These are phyloP conservation scores for Bryoglossum gracile DNA, from an alignment of 495 filamentous ascomycete species.

Conservation along the genomic window DNA sequence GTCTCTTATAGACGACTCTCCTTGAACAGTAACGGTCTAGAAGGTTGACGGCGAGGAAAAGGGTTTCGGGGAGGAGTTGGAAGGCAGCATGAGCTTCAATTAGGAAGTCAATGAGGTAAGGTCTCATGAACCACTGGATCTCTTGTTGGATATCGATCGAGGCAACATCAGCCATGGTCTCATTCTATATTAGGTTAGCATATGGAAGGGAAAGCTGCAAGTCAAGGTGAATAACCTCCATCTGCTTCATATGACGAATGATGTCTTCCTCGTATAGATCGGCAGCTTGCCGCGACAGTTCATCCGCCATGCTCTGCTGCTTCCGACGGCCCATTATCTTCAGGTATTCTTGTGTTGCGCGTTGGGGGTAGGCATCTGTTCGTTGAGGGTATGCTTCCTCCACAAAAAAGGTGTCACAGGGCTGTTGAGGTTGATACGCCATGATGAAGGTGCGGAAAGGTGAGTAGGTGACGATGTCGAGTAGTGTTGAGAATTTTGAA, in stretches of 20 bases:
- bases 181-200: slow-evolving; percentile 48
- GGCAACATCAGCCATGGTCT: slow-evolving; percentile 90
- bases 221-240: slow-evolving; percentile 65
- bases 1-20: slow-evolving; percentile 97
- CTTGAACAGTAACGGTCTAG: slow-evolving; percentile 96
- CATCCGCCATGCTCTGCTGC: slow-evolving; percentile 78
- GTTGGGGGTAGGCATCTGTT: slow-evolving; percentile 44
- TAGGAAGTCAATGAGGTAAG: slow-evolving; percentile 96
- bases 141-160: slow-evolving; percentile 98
- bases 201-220: slow-evolving; percentile 1
- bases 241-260: slow-evolving; percentile 84
- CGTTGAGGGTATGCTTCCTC: slow-evolving; percentile 51
- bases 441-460: slow-evolving; percentile 46
- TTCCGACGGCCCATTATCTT: slow-evolving; percentile 66
- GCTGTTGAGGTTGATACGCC: slow-evolving; percentile 62
- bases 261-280: slow-evolving; percentile 93
- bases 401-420: slow-evolving; percentile 79
- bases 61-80: slow-evolving; percentile 84
- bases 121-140: slow-evolving; percentile 99
- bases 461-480: slow-evolving; percentile 16
- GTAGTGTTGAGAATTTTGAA: slow-evolving; percentile 15
- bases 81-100: slow-evolving; percentile 96
- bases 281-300: slow-evolving; percentile 70
- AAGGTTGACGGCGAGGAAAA: slow-evolving; percentile 94
- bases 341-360: slow-evolving; percentile 61